These are phyloP conservation scores for Melastoma malabathricum DNA, from an alignment of 345 rosid species.

Conservation along the genomic window DNA sequence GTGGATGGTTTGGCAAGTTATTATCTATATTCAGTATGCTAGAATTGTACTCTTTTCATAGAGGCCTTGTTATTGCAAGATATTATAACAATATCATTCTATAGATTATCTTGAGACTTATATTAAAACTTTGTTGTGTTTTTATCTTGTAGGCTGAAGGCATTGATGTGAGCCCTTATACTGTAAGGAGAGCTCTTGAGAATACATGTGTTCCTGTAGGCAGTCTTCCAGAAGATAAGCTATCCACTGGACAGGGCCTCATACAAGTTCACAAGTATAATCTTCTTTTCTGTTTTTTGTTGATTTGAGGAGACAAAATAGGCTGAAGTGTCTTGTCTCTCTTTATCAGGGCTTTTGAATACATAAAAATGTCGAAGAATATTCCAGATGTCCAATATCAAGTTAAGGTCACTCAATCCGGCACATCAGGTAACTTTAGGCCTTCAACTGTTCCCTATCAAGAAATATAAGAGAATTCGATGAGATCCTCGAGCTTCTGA, in stretches of 20 bases:
- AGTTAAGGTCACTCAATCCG: constrained; percentile 61
- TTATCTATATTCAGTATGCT: background rate
- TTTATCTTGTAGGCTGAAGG: constrained; percentile 51
- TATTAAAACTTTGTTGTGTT: constrained; percentile 1
- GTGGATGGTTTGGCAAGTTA: background rate
- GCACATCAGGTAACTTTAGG: constrained; percentile 56
- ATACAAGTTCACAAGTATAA: constrained; percentile 91
- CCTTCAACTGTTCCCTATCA: background rate
- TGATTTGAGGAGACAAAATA: constrained; percentile 1
- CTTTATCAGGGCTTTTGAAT: constrained; percentile 66
- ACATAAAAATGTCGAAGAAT: constrained; percentile 39
- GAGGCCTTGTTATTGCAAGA: too few relatives aligned
- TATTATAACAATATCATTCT: too few relatives aligned
- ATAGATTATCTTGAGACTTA: too few relatives aligned
- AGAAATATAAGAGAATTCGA: background rate
- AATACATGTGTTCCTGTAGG: constrained; percentile 71
- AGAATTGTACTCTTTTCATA: constrained; percentile 2
- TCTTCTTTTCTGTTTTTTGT: constrained; percentile 9
- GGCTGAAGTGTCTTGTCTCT: background rate
- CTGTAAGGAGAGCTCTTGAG: constrained; percentile 81
- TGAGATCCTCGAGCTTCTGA: background rate
- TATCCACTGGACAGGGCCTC: constrained; percentile 90
- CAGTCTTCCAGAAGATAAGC: constrained; percentile 62
- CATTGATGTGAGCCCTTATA: constrained; percentile 73
- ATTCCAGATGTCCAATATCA: constrained; percentile 56